Evolutionary conservation across 2,329 filamentous ascomycete genomes (phyloP).

Genomic region (Arachnopeziza araneosa): DNA sequence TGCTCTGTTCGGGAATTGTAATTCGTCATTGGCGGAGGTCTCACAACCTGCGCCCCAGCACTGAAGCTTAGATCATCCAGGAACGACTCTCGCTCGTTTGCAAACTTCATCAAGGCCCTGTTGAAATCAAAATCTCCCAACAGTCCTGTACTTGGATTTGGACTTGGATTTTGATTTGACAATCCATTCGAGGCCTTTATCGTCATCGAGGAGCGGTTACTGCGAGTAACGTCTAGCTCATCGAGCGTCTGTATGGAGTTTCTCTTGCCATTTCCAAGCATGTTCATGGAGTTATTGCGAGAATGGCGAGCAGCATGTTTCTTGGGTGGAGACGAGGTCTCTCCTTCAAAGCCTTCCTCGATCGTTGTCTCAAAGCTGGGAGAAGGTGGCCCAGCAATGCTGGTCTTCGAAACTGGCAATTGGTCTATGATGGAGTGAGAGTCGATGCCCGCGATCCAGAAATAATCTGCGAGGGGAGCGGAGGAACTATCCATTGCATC

Average conservation of each 20-base stretch:
- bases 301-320: constrained; percentile 46
- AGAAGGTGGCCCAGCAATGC: constrained; percentile 22
- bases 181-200: constrained; percentile 43
- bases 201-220: constrained; percentile 62
- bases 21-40: constrained; percentile 60
- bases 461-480: constrained; percentile 66
- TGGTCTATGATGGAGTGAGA: constrained; percentile 59
- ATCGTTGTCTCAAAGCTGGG: constrained; percentile 51
- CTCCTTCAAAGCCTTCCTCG: constrained; percentile 48
- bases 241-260: constrained; percentile 52
- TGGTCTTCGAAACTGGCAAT: constrained; percentile 27
- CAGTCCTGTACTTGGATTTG: constrained; percentile 14
- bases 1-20: constrained; percentile 70
- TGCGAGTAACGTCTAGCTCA: constrained; percentile 44
- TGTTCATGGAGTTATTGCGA: constrained; percentile 54
- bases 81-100: constrained; percentile 89
- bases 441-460: constrained; percentile 70
- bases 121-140: constrained; percentile 84
- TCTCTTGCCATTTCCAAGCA: constrained; percentile 47
- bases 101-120: constrained; percentile 87
- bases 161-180: constrained; percentile 10
- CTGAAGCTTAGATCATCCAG: constrained; percentile 86
- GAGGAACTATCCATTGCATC: constrained; percentile 41
- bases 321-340: constrained; percentile 32
- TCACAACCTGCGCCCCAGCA: constrained; percentile 65